phyloP scores from a whole-genome alignment of 305 asterid genomes.

The Fraxinus sp. region DNA sequence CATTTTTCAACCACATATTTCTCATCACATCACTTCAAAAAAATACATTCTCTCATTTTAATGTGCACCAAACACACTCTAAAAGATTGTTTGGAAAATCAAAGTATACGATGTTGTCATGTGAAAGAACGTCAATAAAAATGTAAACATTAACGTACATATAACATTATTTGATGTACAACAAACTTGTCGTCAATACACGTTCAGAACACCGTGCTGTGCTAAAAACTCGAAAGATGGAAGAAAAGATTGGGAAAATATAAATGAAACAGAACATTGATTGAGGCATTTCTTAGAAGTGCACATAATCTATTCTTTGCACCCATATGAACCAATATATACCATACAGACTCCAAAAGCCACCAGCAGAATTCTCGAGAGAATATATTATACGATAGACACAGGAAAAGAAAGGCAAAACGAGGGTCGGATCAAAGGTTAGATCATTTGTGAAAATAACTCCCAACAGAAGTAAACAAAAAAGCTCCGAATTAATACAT shows the following conservation, averaged over 20 bases:
- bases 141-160: too few relatives aligned
- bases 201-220: neutral
- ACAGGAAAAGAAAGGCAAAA: neutral
- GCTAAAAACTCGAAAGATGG: neutral
- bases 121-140: too few relatives aligned
- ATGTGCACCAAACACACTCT: too few relatives aligned
- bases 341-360: constrained; percentile 1
- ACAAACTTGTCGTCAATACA: neutral
- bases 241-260: neutral
- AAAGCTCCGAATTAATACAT: constrained; percentile 23
- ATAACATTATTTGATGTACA: neutral
- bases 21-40: too few relatives aligned
- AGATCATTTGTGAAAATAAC: constrained; percentile 34
- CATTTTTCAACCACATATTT: too few relatives aligned
- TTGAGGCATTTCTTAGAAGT: neutral
- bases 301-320: constrained; percentile 4
- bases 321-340: neutral
- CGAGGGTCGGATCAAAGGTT: constrained; percentile 29
- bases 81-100: too few relatives aligned
- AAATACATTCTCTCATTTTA: too few relatives aligned
- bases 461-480: constrained; percentile 21
- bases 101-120: too few relatives aligned
- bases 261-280: neutral
- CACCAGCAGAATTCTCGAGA: neutral
- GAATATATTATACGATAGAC: neutral